These are phyloP conservation scores for Phaseolus coccineus DNA, from an alignment of 331 rosid species.

Conservation along the genomic window DNA sequence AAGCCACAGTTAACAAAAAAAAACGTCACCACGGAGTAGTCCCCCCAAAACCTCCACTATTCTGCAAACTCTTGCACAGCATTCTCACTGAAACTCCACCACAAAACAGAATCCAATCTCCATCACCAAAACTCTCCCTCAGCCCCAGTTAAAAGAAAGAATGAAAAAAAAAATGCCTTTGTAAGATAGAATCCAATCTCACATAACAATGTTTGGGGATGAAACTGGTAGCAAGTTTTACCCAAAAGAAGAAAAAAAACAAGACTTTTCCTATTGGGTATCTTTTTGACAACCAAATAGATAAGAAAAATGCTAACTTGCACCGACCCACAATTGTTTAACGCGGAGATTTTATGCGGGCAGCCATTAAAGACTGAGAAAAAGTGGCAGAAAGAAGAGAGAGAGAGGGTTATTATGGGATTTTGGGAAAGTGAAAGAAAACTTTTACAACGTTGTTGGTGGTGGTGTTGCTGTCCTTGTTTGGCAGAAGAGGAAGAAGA, in stretches of 20 bases:
- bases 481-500: slow-evolving; percentile 49
- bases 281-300: slow-evolving; percentile 65
- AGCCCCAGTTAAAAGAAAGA: slow-evolving; percentile 33
- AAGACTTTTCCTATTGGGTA: slow-evolving; percentile 49
- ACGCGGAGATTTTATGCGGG: slow-evolving; percentile 51
- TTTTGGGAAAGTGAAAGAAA: slow-evolving; percentile 43
- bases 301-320: slow-evolving; percentile 55
- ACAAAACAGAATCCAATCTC: neutral
- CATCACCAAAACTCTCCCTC: neutral
- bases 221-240: slow-evolving; percentile 33
- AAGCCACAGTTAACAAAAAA: slow-evolving; percentile 17
- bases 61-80: slow-evolving; percentile 27
- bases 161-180: neutral
- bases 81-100: slow-evolving; percentile 26
- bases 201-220: slow-evolving; percentile 13
- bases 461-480: slow-evolving; percentile 22
- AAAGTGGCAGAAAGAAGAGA: slow-evolving; percentile 48
- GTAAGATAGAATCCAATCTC: slow-evolving; percentile 24
- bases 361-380: slow-evolving; percentile 80
- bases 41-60: slow-evolving; percentile 31
- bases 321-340: slow-evolving; percentile 72
- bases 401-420: slow-evolving; percentile 1
- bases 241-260: slow-evolving; percentile 40
- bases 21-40: slow-evolving; percentile 37
- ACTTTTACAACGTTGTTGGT: slow-evolving; percentile 51